A percentile compares a stretch with the other conserved stretches of the same genome.
Conservation (phyloP, 2,329 filamentous ascomycete genomes). For the Colletotrichum chlorophyti region DNA sequence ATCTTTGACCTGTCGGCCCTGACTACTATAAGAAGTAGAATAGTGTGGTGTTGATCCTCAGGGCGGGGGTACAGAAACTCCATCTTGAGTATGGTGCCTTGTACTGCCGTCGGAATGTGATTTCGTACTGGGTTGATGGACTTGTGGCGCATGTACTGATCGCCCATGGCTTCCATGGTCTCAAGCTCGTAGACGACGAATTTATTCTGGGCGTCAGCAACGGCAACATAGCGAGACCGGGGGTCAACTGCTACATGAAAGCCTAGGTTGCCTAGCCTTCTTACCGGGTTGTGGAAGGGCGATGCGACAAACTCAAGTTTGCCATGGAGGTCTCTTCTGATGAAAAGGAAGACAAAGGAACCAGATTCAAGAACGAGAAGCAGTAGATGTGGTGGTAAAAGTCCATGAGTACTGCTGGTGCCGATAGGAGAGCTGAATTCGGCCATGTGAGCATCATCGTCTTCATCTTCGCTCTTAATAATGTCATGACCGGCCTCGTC, state of each 20-base stretch:
- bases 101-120: slow-evolving; percentile 53
- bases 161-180: slow-evolving; percentile 56
- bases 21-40: slow-evolving; percentile 73
- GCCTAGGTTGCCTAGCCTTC: slow-evolving; percentile 60
- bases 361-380: slow-evolving; percentile 77
- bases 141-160: slow-evolving; percentile 52
- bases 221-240: slow-evolving; percentile 70
- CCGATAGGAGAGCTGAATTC: slow-evolving; percentile 33
- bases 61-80: slow-evolving; percentile 80
- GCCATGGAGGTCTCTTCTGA: slow-evolving; percentile 53
- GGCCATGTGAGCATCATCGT: slow-evolving; percentile 41
- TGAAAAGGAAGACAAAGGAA: slow-evolving; percentile 79
- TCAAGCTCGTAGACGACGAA: slow-evolving; percentile 78
- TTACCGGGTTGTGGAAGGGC: slow-evolving; percentile 61
- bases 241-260: slow-evolving; percentile 80
- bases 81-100: slow-evolving; percentile 83
- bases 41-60: slow-evolving; percentile 72
- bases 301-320: slow-evolving; percentile 66
- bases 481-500: slow-evolving; percentile 29
- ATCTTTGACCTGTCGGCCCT: slow-evolving; percentile 57
- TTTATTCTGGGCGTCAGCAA: slow-evolving; percentile 73
- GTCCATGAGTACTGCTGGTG: background rate
- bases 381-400: slow-evolving; percentile 79
- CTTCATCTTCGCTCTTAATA: slow-evolving; percentile 48
- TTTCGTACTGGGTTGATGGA: slow-evolving; percentile 65